Percentiles rank a stretch among this genome's conserved stretches.
Evolutionary conservation across 345 rosid species (phyloP).

Genomic region (Trapa incisa): DNA sequence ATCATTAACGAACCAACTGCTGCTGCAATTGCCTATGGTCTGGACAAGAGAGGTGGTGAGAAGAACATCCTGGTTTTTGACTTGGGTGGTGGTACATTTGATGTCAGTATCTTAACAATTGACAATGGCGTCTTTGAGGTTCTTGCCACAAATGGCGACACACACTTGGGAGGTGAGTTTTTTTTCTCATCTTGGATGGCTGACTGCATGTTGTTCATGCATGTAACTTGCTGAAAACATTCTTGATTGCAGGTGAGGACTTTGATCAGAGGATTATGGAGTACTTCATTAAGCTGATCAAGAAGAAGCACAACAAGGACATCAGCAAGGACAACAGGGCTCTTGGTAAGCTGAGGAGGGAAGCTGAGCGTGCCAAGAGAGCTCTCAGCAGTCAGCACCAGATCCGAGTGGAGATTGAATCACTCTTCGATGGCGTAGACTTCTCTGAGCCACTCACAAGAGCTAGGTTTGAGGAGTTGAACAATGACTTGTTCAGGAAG

Average conservation of each 20-base stretch:
- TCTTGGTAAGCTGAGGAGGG: background rate
- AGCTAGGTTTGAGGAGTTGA: too few relatives aligned
- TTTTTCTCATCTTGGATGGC: background rate
- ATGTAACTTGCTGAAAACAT: background rate
- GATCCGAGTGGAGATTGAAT: constrained; percentile 3
- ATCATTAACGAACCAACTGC: constrained; percentile 8
- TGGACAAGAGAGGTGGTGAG: constrained; percentile 6
- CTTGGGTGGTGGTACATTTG: constrained; percentile 12
- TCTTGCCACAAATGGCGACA: constrained; percentile 8
- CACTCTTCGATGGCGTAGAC: too few relatives aligned
- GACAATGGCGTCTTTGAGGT: constrained; percentile 12
- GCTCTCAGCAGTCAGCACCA: constrained; percentile 81
- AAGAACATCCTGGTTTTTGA: constrained; percentile 7
- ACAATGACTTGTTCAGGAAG: too few relatives aligned
- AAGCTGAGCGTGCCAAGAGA: constrained; percentile 31
- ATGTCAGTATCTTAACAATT: constrained; percentile 5
- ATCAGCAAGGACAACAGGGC: background rate
- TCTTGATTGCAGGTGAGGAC: constrained; percentile 11
- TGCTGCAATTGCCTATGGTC: constrained; percentile 6
- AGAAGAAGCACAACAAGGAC: constrained; percentile 5
- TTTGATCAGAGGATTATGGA: constrained; percentile 4
- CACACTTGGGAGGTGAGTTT: constrained; percentile 38
- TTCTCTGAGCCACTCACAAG: too few relatives aligned
- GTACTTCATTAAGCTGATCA: background rate
- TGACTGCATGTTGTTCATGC: background rate